These are phyloP conservation scores for Penicillium psychrosexuale DNA, from an alignment of 2,329 filamentous ascomycete genomes.

Conservation along the genomic window DNA sequence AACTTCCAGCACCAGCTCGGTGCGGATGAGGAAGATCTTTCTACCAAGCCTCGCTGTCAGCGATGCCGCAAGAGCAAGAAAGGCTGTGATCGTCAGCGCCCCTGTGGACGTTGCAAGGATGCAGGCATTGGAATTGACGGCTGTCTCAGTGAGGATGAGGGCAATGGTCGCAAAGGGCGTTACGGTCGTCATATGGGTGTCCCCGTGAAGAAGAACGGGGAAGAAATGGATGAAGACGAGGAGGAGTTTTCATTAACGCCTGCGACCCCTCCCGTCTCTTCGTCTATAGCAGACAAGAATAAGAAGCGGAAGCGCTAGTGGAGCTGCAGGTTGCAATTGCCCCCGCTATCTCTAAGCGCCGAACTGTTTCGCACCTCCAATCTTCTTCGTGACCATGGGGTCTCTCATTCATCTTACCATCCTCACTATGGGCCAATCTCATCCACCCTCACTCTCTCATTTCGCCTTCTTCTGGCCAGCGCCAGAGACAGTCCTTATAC, in stretches of 20 bases:
- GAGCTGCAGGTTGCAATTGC: background rate
- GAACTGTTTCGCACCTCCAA: slow-evolving; percentile 1
- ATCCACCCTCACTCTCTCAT: slow-evolving; percentile 7
- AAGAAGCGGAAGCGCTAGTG: slow-evolving; percentile 66
- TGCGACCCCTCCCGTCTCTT: slow-evolving; percentile 29
- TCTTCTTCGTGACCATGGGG: slow-evolving; percentile 2
- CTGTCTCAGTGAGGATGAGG: slow-evolving; percentile 96
- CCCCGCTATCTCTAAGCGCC: slow-evolving; percentile 2
- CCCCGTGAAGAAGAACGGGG: slow-evolving; percentile 57
- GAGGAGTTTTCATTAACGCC: slow-evolving; percentile 49
- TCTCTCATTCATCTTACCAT: slow-evolving; percentile 7
- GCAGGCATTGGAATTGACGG: slow-evolving; percentile 89
- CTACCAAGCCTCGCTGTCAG: slow-evolving; percentile 94
- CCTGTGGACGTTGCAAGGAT: slow-evolving; percentile 92
- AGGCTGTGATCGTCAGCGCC: slow-evolving; percentile 92
- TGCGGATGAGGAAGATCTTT: slow-evolving; percentile 81
- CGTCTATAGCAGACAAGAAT: slow-evolving; percentile 54
- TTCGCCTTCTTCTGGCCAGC: slow-evolving; percentile 14
- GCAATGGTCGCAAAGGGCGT: slow-evolving; percentile 91
- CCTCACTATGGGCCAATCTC: slow-evolving; percentile 4
- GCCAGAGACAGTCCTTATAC: slow-evolving; percentile 21
- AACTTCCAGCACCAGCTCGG: slow-evolving; percentile 61
- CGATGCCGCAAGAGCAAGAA: slow-evolving; percentile 99
- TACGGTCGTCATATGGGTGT: slow-evolving; percentile 73
- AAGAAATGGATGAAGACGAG: slow-evolving; percentile 48